Base-by-base conservation (phyloP, 345 rosid genomes). In the Lepidium sativum region DNA sequence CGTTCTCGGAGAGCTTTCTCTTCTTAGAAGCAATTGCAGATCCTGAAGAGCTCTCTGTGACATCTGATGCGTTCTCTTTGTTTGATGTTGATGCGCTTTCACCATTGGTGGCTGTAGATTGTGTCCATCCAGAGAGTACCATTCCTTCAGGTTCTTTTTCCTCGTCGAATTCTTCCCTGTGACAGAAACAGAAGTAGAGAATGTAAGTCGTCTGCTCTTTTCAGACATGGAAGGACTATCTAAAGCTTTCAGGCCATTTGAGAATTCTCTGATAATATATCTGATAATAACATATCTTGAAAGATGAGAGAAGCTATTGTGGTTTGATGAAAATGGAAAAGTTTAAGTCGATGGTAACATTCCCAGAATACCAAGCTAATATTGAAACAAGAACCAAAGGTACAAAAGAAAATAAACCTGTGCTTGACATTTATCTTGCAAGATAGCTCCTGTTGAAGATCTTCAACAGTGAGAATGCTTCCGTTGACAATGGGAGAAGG, bases 131-230 rank as follows among this genome's bases (percentile, higher is more conserved):
- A 44, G 75, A 81, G 34, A 91, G 96, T 63, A 88, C 79, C 99
- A 94, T 88, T 75, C 85, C 95, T 75, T 94, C 99, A 1, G 97
- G 95, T 77, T 94, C 99, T 70, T 86, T 90, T 78, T 94, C 99
- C 73, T 85, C 91, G 4, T 94, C 96, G 61, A 94, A 94, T 56
- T 85, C 89, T 57, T 88, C 97, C 79, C 99, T 94, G 75, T 53
- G 41, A 27, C 60, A 48, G 7, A 40, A 38, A 59, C 52, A 54
- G 35, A 63, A 11, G 6, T 25, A n/a, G n/a, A n/a, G n/a, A 58
- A 32, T 12, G 9, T 23, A 40, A 72, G 49, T 20, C 12, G 1
- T 60, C 44, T 32, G 38, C 45, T 10, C 5, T 29, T 35, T 54
- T n/a, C 53, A 34, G 43, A 31, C 31, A 39, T 49, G 29, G 1